A percentile compares a stretch with the other conserved stretches of the same genome.
phyloP scores from a whole-genome alignment of 768 basidiomycete genomes.

The Kwoniella pini region DNA sequence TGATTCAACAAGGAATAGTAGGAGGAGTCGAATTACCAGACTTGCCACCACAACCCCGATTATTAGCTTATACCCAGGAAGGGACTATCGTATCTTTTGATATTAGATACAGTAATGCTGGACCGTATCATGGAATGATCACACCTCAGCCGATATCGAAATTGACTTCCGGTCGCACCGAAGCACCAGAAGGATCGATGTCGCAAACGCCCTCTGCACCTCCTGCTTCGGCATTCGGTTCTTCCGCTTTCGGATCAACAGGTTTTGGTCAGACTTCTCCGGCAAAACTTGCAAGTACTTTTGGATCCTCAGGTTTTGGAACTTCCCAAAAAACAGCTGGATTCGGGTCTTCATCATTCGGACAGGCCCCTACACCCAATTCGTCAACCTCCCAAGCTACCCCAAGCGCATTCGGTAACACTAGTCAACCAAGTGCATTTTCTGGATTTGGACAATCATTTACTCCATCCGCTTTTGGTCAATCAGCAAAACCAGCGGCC shows the following conservation, averaged over 20 bases:
- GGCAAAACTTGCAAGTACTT: not conserved
- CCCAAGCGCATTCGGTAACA: not conserved
- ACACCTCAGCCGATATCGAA: constrained; percentile 14
- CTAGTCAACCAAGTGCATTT: not conserved
- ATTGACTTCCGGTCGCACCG: constrained; percentile 7
- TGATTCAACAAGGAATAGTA: constrained; percentile 48
- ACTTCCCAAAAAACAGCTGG: constrained; percentile 44
- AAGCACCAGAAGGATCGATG: too few species aligned
- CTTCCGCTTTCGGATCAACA: constrained; percentile 31
- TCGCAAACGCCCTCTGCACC: constrained; percentile 52
- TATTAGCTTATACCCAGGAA: constrained; percentile 54
- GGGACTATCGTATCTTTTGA: constrained; percentile 54
- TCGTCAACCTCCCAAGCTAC: not conserved
- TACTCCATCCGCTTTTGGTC: constrained; percentile 13
- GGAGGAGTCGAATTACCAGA: constrained; percentile 52
- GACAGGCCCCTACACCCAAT: constrained; percentile 3
- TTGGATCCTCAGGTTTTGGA: constrained; percentile 24
- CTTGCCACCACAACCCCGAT: constrained; percentile 45
- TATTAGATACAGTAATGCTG: constrained; percentile 42
- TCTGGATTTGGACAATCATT: not conserved
- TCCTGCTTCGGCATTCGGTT: constrained; percentile 12
- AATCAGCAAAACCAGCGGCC: constrained; percentile 21
- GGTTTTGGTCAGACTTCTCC: constrained; percentile 11
- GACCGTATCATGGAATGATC: constrained; percentile 49
- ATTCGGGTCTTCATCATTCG: not conserved